Base-by-base conservation (phyloP, 192 early-diverging fungal genomes). In the Funneliformis geosporum region DNA sequence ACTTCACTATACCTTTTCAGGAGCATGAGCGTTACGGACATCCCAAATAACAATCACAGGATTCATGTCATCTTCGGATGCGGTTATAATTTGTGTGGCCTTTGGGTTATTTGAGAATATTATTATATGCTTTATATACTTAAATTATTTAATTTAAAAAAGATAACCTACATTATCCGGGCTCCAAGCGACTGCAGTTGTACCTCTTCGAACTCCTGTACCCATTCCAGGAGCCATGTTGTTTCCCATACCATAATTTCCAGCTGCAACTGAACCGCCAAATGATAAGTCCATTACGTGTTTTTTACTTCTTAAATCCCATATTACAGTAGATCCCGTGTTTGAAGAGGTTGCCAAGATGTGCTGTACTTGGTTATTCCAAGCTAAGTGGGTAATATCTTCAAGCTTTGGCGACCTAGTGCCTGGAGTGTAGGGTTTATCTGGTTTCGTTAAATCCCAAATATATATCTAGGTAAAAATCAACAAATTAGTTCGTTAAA, bases 1-100 rank as follows among this genome's bases (percentile, higher is more conserved):
- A 23, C 16, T 44, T 18, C 1, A 38, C 46, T 5, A n/a, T 79
- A 83, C 84, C 80, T 89, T 90, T 83, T 96, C 94, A 7, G 98
- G 96, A 14, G 98, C 96, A 79, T 94, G 90, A 21, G 96, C 96
- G 83, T 99, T 96, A 76, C 95, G 89, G 80, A 99, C 89, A 85
- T 99, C 96, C 98, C 98, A 99, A 64, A 98, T 88, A 65, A 93
- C 87, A 33, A 99, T 89, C 0, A 92, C 90, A 8, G 98, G 96
- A 81, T 91, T 94, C 73, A 83, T 89, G 79, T 99, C 98, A 83
- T 99, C 97, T 76, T 97, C 94, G 12, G 94, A 92, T 5, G 95
- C 94, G 42, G 96, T 95, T 25, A 96, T 92, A 59, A 99, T 86
- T 93, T 98, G 96, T 38, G 96, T 98, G 21, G 96, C 90, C 90